Conservation (phyloP, 306 rosid genomes). For the Cicer judaicum region DNA sequence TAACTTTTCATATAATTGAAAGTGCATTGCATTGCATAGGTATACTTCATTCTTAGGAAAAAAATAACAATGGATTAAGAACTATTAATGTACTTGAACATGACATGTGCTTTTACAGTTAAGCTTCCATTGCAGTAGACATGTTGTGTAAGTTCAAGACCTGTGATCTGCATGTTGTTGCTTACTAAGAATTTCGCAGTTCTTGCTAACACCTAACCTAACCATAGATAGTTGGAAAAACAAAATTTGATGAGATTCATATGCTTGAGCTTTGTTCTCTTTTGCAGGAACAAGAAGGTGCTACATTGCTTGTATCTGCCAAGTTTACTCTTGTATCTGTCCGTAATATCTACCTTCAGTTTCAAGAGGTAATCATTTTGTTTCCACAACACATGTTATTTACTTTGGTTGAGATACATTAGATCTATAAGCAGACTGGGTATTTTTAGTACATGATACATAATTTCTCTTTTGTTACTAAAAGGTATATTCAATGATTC, state of each 20-base stretch:
- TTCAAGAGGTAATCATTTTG: conserved; percentile 74
- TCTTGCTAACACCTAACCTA: conserved; percentile 11
- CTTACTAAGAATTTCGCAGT: conserved; percentile 3
- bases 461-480: conserved; percentile 10
- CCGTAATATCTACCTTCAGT: conserved; percentile 86
- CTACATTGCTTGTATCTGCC: conserved; percentile 87
- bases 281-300: conserved; percentile 90
- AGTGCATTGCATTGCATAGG: too few relatives aligned
- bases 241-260: conserved; percentile 20
- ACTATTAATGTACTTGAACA: neutral
- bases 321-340: conserved; percentile 70
- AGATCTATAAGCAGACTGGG: neutral
- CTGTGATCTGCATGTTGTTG: conserved; percentile 2
- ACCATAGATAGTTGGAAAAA: conserved; percentile 27
- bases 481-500: neutral
- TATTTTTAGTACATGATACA: neutral
- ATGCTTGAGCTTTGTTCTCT: conserved; percentile 9
- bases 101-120: conserved; percentile 13
- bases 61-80: conserved; percentile 22
- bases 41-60: neutral
- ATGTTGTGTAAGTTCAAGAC: neutral
- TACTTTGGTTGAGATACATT: conserved; percentile 33
- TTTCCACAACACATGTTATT: conserved; percentile 28
- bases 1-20: too few relatives aligned
- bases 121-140: conserved; percentile 5